Evolutionary conservation across 2,329 filamentous ascomycete genomes (phyloP).

Genomic region (Sclerotinia glacialis): DNA sequence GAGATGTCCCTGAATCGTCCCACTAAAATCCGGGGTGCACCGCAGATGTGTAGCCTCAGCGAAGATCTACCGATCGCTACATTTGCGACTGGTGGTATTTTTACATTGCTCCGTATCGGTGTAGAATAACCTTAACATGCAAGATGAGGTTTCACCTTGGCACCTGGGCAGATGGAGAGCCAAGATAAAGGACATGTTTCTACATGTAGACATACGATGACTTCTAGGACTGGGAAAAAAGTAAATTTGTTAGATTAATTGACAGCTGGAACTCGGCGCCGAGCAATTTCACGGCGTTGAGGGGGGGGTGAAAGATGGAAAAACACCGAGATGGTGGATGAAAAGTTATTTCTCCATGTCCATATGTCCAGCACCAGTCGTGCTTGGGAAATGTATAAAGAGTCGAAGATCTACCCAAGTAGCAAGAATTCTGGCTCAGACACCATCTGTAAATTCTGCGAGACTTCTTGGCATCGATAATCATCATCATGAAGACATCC

Average conservation of each 20-base stretch:
- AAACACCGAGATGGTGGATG: background rate
- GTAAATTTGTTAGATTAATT: background rate
- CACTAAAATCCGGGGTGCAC: background rate
- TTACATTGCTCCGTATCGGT: background rate
- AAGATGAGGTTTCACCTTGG: slow-evolving; percentile 9
- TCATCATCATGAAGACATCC: slow-evolving; percentile 14
- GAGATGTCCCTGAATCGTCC: background rate
- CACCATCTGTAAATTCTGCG: background rate
- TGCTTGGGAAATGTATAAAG: background rate
- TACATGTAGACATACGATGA: background rate
- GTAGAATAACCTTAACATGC: background rate
- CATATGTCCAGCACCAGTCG: background rate
- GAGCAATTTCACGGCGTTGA: background rate
- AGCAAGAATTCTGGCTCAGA: background rate
- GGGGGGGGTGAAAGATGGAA: background rate
- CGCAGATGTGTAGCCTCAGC: background rate
- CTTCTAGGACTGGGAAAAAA: background rate
- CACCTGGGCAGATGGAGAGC: background rate
- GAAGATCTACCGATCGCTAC: background rate
- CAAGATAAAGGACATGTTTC: background rate
- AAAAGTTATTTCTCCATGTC: background rate
- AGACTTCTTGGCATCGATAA: background rate
- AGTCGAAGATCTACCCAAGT: background rate
- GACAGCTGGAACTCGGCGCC: background rate
- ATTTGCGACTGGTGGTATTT: slow-evolving; percentile 6